These are phyloP conservation scores for Leishmania martiniquensis DNA, from an alignment of 208 protist genomes.

Conservation along the genomic window DNA sequence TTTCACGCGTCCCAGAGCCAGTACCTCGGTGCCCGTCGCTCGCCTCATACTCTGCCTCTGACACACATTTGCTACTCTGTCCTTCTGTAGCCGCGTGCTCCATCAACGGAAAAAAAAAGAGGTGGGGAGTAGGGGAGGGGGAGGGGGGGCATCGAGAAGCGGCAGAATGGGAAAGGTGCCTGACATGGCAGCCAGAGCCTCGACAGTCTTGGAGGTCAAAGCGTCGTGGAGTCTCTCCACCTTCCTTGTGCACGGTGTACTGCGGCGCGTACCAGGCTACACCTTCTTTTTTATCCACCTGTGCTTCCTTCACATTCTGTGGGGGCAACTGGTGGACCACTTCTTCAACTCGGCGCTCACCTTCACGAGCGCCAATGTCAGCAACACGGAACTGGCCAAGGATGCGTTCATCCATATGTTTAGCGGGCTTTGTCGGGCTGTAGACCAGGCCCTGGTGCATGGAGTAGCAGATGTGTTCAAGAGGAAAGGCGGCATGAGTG, in stretches of 20 bases:
- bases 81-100: background rate
- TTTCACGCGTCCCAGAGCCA: background rate
- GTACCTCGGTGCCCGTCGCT: background rate
- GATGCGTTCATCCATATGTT: background rate
- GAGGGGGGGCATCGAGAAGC: too few species aligned
- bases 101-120: background rate
- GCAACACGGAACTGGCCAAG: slow-evolving; percentile 5
- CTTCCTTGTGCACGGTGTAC: slow-evolving; percentile 27
- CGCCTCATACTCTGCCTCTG: background rate
- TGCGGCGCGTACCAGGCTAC: slow-evolving; percentile 32
- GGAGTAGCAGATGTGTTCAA: slow-evolving; percentile 23
- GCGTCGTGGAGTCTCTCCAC: background rate
- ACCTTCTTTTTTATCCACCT: slow-evolving; percentile 31
- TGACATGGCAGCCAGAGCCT: background rate
- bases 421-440: slow-evolving; percentile 19
- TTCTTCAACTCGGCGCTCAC: slow-evolving; percentile 25
- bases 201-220: background rate
- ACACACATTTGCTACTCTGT: background rate
- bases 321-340: slow-evolving; percentile 30
- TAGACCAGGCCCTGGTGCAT: slow-evolving; percentile 26
- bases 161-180: background rate
- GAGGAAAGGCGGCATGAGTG: slow-evolving; percentile 4
- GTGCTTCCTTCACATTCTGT: slow-evolving; percentile 38
- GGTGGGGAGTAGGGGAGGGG: too few species aligned
- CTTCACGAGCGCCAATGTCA: slow-evolving; percentile 18